Evolutionary conservation across 2,329 filamentous ascomycete species (phyloP).

Genomic region (Sporothrix inflata): DNA sequence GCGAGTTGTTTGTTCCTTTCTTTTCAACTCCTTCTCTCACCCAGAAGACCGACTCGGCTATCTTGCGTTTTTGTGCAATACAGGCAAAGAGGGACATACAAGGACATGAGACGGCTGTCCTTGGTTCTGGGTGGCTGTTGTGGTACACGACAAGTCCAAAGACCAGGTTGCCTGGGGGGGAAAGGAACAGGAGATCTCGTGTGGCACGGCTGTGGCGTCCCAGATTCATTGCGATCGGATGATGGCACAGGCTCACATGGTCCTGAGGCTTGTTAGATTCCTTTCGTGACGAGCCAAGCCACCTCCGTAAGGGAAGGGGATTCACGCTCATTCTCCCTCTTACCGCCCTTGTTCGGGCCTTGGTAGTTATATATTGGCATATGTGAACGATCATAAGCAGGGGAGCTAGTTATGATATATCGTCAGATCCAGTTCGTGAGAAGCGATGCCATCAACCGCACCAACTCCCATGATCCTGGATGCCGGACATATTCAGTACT

Average conservation of each 20-base stretch:
- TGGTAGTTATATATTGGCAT: not conserved
- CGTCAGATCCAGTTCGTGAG: not conserved
- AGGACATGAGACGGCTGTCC: not conserved
- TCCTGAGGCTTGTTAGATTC: not conserved
- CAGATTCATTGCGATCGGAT: not conserved
- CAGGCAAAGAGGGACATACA: not conserved
- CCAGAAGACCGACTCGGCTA: not conserved
- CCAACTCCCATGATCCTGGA: not conserved
- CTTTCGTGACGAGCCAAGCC: not conserved
- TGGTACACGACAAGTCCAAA: not conserved
- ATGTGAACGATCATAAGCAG: not conserved
- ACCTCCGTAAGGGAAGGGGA: not conserved
- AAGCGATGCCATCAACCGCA: not conserved
- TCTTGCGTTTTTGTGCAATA: constrained; percentile 10
- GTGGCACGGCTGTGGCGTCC: not conserved
- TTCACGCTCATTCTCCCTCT: not conserved
- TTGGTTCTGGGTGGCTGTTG: not conserved
- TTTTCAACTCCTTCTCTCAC: not conserved
- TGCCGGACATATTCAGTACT: not conserved
- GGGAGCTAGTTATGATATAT: not conserved
- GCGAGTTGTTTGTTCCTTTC: not conserved
- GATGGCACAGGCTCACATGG: not conserved
- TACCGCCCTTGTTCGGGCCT: not conserved
- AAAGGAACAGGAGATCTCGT: not conserved
- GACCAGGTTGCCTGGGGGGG: not conserved